Base-by-base conservation (phyloP, 148 eudicot species). In the Chenopodium album region DNA sequence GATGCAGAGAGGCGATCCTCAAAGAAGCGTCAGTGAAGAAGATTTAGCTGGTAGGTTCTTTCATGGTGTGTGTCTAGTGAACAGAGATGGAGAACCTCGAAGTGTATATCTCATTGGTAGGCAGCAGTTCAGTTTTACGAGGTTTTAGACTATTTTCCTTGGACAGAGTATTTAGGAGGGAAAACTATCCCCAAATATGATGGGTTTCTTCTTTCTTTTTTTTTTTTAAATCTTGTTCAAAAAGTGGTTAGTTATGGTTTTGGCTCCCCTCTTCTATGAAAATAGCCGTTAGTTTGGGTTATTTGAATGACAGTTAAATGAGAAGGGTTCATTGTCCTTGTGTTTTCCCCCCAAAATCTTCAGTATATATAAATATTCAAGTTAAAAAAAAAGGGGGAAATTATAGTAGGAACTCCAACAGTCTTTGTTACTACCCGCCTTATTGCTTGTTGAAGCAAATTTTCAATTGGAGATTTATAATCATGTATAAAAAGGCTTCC, bases 301-400 rank as follows among this genome's bases (percentile, higher is more conserved):
- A 87, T 89, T 89, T 87, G 84, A 87, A 87, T 87, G 87, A 87
- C 84, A 84, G 91, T 89, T 89, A 84, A 47, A 78, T 34, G n/a
- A 56, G 60, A 71, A 66, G 70, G 76, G 77, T 77, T 78, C 62
- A 72, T 54, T 76, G 83, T 67, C 79, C 72, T 60, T 70, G 32
- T 47, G 76, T 56, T 78, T 83, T 78, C 85, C 85, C 85, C 59
- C 48, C 73, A 17, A 63, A 56, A 71, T 23, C n/a, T 76, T 48
- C 71, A 71, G 66, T 44, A 32, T 76, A 52, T 84, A 83, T 28
- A 70, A 32, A 22, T 65, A 32, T 1, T 0, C 46, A 80, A 74
- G 71, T 74, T 41, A 70, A 69, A 82, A 77, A 52, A 72, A 76
- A 79, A 54, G 64, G 67, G 65, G 87, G 82, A 72, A 83, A 62